phyloP scores from a whole-genome alignment of 1,139 yeast genomes.

The Yamadazyma epiphylla region DNA sequence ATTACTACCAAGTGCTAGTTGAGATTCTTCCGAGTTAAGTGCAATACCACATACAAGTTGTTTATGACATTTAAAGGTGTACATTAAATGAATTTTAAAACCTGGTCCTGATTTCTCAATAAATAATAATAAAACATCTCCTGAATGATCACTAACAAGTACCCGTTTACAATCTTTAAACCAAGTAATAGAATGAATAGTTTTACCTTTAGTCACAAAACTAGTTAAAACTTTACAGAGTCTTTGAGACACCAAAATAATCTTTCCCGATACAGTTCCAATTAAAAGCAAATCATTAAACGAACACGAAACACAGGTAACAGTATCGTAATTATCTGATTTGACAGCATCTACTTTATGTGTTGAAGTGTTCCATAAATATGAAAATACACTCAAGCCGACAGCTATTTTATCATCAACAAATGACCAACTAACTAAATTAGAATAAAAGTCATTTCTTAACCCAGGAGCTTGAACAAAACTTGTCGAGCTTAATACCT shows the following conservation, averaged over 20 bases:
- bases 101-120: slow-evolving; percentile 16
- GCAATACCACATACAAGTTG: slow-evolving; percentile 76
- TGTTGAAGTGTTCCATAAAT: slow-evolving; percentile 57
- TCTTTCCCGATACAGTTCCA: slow-evolving; percentile 40
- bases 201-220: slow-evolving; percentile 18
- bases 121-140: slow-evolving; percentile 47
- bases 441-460: slow-evolving; percentile 77
- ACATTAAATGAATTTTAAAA: slow-evolving; percentile 7
- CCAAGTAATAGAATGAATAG: slow-evolving; percentile 67
- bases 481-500: neutral
- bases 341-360: slow-evolving; percentile 37
- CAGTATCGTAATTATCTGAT: slow-evolving; percentile 25
- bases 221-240: slow-evolving; percentile 2
- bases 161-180: slow-evolving; percentile 40
- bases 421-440: slow-evolving; percentile 72
- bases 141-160: slow-evolving; percentile 68
- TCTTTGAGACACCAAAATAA: slow-evolving; percentile 21
- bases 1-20: slow-evolving; percentile 69
- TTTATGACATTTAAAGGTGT: slow-evolving; percentile 46
- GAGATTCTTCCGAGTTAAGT: slow-evolving; percentile 41
- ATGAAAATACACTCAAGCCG: slow-evolving; percentile 60
- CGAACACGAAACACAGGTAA: slow-evolving; percentile 60
- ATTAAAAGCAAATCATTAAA: slow-evolving; percentile 46
- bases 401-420: slow-evolving; percentile 55
- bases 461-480: slow-evolving; percentile 68